Conservation (phyloP, 192 early-diverging fungal species). For the Podila clonocystis region DNA sequence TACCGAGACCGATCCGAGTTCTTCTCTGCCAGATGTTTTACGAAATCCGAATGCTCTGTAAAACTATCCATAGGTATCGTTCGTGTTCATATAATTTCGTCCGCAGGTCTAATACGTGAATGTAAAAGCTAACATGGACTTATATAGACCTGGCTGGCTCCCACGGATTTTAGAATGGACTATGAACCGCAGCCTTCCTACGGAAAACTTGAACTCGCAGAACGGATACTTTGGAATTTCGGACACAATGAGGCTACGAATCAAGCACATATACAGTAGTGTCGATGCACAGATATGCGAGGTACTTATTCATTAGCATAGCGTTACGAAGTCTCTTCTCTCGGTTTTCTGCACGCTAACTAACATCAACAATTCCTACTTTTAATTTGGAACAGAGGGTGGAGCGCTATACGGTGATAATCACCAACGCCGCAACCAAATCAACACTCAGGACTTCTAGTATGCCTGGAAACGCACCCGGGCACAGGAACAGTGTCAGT, state of each 20-base stretch:
- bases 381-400: background rate
- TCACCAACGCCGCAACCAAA: background rate
- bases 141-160: conserved; percentile 60
- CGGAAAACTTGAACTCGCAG: conserved; percentile 15
- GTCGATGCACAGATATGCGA: conserved; percentile 54
- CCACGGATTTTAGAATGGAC: conserved; percentile 61
- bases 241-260: conserved; percentile 41
- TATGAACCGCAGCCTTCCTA: conserved; percentile 27
- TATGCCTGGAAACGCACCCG: background rate
- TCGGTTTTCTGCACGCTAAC: no score
- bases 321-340: no score
- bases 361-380: no score
- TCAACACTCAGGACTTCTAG: background rate
- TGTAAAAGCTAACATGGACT: background rate
- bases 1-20: conserved; percentile 61
- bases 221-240: conserved; percentile 11
- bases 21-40: conserved; percentile 60
- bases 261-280: conserved; percentile 33
- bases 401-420: background rate
- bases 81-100: background rate
- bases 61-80: conserved; percentile 58
- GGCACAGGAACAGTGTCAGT: background rate
- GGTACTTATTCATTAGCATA: conserved; percentile 7
- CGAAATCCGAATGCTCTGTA: conserved; percentile 66
- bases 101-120: no score